phyloP scores from a whole-genome alignment of 129 eudicot genomes.

The Flaveria trinervia region DNA sequence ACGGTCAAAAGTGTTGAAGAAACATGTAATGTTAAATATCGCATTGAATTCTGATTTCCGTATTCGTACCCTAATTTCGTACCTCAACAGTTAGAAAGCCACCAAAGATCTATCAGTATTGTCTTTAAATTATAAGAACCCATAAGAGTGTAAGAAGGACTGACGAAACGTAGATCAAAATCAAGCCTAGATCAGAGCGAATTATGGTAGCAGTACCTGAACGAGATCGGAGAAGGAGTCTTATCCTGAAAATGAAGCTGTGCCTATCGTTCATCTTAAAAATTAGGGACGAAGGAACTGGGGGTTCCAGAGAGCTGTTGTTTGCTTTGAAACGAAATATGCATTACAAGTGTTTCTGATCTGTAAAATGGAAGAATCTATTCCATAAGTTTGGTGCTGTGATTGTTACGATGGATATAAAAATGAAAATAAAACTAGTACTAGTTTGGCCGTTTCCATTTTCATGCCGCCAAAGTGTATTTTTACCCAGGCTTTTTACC shows the following conservation, averaged over 20 bases:
- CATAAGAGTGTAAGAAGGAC: background rate
- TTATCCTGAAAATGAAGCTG: conserved; percentile 25
- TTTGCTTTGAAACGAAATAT: background rate
- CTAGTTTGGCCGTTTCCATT: background rate
- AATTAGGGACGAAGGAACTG: conserved; percentile 8
- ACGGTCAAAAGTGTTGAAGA: conserved; percentile 2
- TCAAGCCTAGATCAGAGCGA: too few relatives aligned
- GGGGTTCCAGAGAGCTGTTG: conserved; percentile 18
- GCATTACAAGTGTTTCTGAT: conserved; percentile 25
- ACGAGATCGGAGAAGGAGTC: conserved; percentile 29
- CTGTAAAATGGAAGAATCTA: conserved; percentile 22
- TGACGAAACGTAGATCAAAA: too few relatives aligned
- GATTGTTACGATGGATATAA: background rate
- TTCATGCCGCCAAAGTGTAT: too few relatives aligned
- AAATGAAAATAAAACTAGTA: background rate
- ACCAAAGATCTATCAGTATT: conserved; percentile 21
- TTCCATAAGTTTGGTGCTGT: conserved; percentile 19
- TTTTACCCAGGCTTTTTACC: too few relatives aligned
- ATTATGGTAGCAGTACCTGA: conserved; percentile 20
- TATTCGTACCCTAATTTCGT: background rate
- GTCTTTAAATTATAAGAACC: background rate
- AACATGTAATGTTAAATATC: background rate
- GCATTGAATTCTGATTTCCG: background rate
- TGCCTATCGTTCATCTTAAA: conserved; percentile 22
- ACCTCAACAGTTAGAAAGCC: background rate